These are phyloP conservation scores for Pyrus pyrifolia DNA, from an alignment of 306 rosid genomes.

Conservation along the genomic window DNA sequence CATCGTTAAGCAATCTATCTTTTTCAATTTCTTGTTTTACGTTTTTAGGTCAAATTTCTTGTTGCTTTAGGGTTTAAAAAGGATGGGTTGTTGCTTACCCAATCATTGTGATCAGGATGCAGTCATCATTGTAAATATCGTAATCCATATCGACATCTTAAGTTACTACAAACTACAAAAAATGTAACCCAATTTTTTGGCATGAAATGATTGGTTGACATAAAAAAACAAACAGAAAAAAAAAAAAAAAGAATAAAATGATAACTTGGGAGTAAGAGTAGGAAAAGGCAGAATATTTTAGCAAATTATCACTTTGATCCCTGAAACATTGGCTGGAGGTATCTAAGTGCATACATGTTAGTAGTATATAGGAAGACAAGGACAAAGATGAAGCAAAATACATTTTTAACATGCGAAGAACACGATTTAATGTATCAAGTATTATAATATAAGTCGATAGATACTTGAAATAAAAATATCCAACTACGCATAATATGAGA, in stretches of 20 bases:
- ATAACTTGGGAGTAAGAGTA: background rate
- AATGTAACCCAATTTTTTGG: background rate
- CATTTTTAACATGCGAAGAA: too few relatives aligned
- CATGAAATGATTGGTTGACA: background rate
- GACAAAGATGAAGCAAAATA: too few relatives aligned
- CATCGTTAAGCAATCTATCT: background rate
- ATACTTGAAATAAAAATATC: too few relatives aligned
- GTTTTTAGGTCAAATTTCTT: too few relatives aligned
- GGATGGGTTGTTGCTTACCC: background rate
- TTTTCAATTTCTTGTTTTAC: too few relatives aligned
- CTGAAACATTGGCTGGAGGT: background rate
- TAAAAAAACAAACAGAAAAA: background rate
- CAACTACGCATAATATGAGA: too few relatives aligned
- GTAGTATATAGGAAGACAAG: too few relatives aligned
- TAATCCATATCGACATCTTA: background rate
- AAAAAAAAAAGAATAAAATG: background rate
- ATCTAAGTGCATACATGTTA: background rate
- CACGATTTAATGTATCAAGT: too few relatives aligned
- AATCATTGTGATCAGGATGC: conserved; percentile 1
- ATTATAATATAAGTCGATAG: too few relatives aligned
- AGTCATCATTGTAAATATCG: background rate
- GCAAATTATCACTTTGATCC: background rate
- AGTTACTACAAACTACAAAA: background rate
- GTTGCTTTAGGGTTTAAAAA: background rate
- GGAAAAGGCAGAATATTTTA: background rate